phyloP scores from a whole-genome alignment of 257 asterid species.

The Nicotiana sylvestris region DNA sequence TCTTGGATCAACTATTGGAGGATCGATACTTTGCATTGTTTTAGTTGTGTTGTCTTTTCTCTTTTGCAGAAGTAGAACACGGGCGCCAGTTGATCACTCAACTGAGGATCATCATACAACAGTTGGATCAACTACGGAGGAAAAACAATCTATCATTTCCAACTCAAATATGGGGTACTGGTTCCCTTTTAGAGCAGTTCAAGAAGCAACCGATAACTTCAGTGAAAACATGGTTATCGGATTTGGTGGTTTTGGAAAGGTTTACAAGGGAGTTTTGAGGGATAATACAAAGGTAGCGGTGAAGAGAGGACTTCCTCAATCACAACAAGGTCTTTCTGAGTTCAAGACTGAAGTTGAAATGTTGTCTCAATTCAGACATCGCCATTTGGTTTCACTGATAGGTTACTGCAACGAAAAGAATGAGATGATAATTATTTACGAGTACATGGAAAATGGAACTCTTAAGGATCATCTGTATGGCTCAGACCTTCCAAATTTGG shows the following conservation, averaged over 20 bases:
- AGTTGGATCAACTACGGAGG: conserved; percentile 2
- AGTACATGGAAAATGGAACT: conserved; percentile 43
- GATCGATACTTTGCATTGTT: background rate
- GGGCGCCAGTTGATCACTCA: conserved; percentile 12
- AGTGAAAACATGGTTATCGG: conserved; percentile 30
- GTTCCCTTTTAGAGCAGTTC: conserved; percentile 34
- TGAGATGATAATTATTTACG: conserved; percentile 43
- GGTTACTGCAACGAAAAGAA: conserved; percentile 37
- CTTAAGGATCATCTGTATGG: conserved; percentile 33
- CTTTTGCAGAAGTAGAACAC: conserved; percentile 18
- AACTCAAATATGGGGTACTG: conserved; percentile 27
- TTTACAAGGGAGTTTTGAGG: conserved; percentile 31
- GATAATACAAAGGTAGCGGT: conserved; percentile 39
- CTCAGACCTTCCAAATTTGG: conserved; percentile 22
- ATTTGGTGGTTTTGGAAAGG: conserved; percentile 45
- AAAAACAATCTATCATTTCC: conserved; percentile 18
- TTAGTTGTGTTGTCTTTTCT: conserved; percentile 16
- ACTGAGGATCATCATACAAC: conserved; percentile 10
- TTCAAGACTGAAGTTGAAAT: conserved; percentile 38
- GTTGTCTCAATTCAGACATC: conserved; percentile 39
- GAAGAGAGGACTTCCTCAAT: conserved; percentile 29
- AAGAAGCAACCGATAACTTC: conserved; percentile 36
- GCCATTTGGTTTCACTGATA: conserved; percentile 41
- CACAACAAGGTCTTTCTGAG: conserved; percentile 32
- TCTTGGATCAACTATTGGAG: conserved; percentile 24